Conservation (phyloP, 768 basidiomycete species). For the Cytidiella melzeri region DNA sequence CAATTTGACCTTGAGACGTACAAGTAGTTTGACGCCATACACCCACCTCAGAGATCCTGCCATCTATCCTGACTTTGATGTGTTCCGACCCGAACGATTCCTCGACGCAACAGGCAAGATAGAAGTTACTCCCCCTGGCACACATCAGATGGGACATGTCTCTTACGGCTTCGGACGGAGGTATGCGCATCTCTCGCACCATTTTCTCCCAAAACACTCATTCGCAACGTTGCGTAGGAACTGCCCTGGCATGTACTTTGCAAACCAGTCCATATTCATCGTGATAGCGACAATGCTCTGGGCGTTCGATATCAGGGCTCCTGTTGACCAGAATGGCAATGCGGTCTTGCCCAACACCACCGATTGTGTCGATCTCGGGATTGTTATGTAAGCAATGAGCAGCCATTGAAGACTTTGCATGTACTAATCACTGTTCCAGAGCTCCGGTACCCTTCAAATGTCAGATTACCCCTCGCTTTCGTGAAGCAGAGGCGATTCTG, state of each 20-base stretch:
- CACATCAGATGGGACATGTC: conserved; percentile 15
- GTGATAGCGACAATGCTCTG: conserved; percentile 59
- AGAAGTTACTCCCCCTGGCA: conserved; percentile 19
- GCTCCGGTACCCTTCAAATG: neutral
- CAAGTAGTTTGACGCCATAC: neutral
- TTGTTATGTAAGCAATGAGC: neutral
- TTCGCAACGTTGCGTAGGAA: conserved; percentile 30
- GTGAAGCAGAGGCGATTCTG: neutral
- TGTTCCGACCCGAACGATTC: conserved; percentile 30
- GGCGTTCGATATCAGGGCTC: conserved; percentile 48
- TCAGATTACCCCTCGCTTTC: neutral
- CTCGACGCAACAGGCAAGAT: conserved; percentile 24
- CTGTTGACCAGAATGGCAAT: neutral
- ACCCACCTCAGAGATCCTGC: conserved; percentile 20
- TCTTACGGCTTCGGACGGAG: conserved; percentile 32
- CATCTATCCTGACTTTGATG: conserved; percentile 27
- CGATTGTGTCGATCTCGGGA: neutral
- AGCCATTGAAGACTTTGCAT: neutral
- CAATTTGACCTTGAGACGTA: neutral
- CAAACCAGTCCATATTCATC: conserved; percentile 46
- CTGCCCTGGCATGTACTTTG: conserved; percentile 63
- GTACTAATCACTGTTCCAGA: neutral
- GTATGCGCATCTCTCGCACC: conserved; percentile 17
- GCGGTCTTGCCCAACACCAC: neutral
- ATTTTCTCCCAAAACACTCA: neutral